Base-by-base conservation (phyloP, 179 eudicot species). In the Vitellaria paradoxa region DNA sequence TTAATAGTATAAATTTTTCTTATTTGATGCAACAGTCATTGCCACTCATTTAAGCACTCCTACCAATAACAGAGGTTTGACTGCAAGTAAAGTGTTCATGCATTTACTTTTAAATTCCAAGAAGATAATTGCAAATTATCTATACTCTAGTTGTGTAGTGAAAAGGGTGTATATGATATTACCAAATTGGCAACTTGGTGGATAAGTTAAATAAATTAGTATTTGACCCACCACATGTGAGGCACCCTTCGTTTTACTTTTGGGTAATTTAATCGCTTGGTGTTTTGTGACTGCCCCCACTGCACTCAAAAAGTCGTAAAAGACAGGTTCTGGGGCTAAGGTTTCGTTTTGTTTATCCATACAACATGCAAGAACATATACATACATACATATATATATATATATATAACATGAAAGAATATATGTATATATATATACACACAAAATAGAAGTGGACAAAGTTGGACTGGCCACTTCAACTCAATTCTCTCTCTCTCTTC, bases 201-300 rank as follows among this genome's bases (percentile, higher is more conserved):
- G 61, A 52, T 70, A 10, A 52, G 21, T n/a, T 52, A 70, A 50
- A 70, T 70, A 70, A 12, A 70, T 26, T 49, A 70, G 23, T 52
- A 70, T 70, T 70, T 50, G 61, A 70, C 74, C 74, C 13, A 23
- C 74, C 74, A 50, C 74, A 50, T 23, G 47, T 18, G 18, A 65
- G 2, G 12, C 69, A 30, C 47, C 4, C 45, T 40, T 65, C 23
- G 2, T 45, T 52, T 70, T 24, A 70, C 61, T 7, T 70, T 24
- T 24, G 73, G 42, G 21, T 66, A 49, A 20, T 70, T 23, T 50
- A 52, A 70, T 70, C 46, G 72, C 42, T 52, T 26, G 40, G 42
- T 70, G 40, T 70, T 65, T 70, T 70, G 74, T 52, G 61, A 70
- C 6, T 70, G 46, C 18, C 45, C 60, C 37, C 37, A 30, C 37